Percentiles rank a stretch among this genome's conserved stretches.
Evolutionary conservation across 768 basidiomycete species (phyloP).

Genomic region (Collybia sp.): DNA sequence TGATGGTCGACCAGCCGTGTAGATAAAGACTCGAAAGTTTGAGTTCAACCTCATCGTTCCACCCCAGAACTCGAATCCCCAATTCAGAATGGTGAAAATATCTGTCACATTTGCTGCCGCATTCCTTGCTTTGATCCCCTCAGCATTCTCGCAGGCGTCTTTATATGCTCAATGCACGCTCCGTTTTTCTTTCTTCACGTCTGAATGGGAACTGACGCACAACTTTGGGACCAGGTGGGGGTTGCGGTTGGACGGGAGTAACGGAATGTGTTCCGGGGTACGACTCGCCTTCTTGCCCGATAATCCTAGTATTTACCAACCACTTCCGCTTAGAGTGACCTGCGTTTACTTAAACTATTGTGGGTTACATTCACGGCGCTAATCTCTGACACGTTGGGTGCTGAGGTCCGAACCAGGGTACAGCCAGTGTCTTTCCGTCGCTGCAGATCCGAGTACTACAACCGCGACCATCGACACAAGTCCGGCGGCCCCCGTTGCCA

Average conservation of each 20-base stretch:
- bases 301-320: not conserved
- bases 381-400: not conserved
- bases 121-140: slow-evolving; percentile 5
- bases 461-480: slow-evolving; percentile 10
- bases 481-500: slow-evolving; percentile 11
- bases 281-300: not conserved
- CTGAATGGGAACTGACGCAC: too few species aligned
- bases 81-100: too few species aligned
- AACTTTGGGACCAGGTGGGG: slow-evolving; percentile 3
- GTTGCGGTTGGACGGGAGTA: slow-evolving; percentile 33
- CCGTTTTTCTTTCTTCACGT: too few species aligned
- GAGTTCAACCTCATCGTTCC: too few species aligned
- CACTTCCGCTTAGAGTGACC: slow-evolving; percentile 5
- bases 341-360: slow-evolving; percentile 24
- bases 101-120: not conserved
- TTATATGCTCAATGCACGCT: slow-evolving; percentile 11
- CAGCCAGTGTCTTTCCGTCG: slow-evolving; percentile 32
- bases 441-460: not conserved
- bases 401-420: slow-evolving; percentile 23
- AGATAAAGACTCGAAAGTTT: too few species aligned
- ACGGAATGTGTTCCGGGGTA: slow-evolving; percentile 38
- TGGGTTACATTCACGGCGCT: slow-evolving; percentile 7
- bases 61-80: too few species aligned
- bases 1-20: too few species aligned
- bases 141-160: slow-evolving; percentile 9